These are phyloP conservation scores for Parascedosporium putredinis DNA, from an alignment of 2,329 filamentous ascomycete species.

Conservation along the genomic window DNA sequence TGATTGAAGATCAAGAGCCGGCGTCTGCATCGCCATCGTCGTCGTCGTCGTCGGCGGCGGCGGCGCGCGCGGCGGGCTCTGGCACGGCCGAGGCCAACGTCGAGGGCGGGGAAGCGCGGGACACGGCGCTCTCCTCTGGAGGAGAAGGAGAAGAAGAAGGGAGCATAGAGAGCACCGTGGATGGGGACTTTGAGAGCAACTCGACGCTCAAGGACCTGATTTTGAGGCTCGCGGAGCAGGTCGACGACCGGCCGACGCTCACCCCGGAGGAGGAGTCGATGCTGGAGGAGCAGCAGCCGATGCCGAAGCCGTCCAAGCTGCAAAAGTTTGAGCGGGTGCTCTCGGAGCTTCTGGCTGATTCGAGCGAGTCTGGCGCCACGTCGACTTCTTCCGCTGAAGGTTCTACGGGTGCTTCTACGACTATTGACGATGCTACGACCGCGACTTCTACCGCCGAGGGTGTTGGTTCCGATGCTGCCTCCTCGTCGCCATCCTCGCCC, in stretches of 20 bases:
- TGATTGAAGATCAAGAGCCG: slow-evolving; percentile 4
- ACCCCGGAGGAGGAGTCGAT: slow-evolving; percentile 16
- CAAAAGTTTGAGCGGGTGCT: slow-evolving; percentile 41
- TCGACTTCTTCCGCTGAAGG: slow-evolving; percentile 3
- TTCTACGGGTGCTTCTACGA: neutral
- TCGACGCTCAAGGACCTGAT: slow-evolving; percentile 36
- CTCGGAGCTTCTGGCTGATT: slow-evolving; percentile 32
- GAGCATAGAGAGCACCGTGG: neutral
- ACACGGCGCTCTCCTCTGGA: too few relatives aligned
- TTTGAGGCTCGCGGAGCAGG: slow-evolving; percentile 35
- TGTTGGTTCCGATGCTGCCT: neutral
- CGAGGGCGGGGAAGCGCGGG: too few relatives aligned
- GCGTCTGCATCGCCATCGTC: neutral
- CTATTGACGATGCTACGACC: neutral
- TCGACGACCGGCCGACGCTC: slow-evolving; percentile 23
- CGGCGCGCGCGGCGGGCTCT: neutral
- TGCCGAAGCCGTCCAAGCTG: slow-evolving; percentile 24
- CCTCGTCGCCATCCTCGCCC: neutral
- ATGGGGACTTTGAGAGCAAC: neutral
- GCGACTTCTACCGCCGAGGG: neutral
- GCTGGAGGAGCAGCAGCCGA: slow-evolving; percentile 10
- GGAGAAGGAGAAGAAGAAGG: slow-evolving; percentile 8
- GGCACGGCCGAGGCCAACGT: too few relatives aligned
- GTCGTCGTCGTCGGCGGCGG: neutral
- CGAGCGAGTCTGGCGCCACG: slow-evolving; percentile 14